A percentile compares a stretch with the other conserved stretches of the same genome.
Conservation (phyloP, 2,329 filamentous ascomycete genomes). For the Fusarium haematococcum region DNA sequence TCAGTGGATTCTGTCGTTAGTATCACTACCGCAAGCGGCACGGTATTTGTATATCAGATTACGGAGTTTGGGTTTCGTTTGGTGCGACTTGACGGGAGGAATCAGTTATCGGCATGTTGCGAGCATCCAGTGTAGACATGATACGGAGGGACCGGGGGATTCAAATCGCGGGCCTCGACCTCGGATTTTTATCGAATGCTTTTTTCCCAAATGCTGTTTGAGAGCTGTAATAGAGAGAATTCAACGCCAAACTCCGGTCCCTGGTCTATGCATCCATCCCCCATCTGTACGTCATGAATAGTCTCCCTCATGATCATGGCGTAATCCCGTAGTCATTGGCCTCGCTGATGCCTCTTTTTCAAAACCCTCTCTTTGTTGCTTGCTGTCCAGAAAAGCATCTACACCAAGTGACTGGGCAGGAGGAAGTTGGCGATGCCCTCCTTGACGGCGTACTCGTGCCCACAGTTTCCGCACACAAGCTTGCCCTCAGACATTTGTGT, state of each 20-base stretch:
- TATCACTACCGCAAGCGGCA: conserved; percentile 11
- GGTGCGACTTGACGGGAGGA: conserved; percentile 40
- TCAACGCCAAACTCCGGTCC: conserved; percentile 43
- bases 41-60: conserved; percentile 46
- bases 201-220: conserved; percentile 31
- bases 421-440: conserved; percentile 98
- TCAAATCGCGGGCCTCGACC: conserved; percentile 11
- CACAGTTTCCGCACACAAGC: conserved; percentile 90
- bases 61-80: conserved; percentile 46
- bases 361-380: background rate
- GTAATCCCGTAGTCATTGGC: background rate
- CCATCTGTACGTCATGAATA: conserved; percentile 7
- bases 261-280: background rate
- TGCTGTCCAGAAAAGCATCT: conserved; percentile 7
- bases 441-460: conserved; percentile 92
- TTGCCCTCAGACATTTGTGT: conserved; percentile 91
- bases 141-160: conserved; percentile 16
- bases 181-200: conserved; percentile 23
- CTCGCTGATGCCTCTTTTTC: background rate
- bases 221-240: conserved; percentile 26
- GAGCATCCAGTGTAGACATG: conserved; percentile 36
- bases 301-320: background rate
- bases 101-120: conserved; percentile 39
- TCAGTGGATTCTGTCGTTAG: conserved; percentile 24
- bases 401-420: conserved; percentile 90